phyloP scores from a whole-genome alignment of 2,329 filamentous ascomycete species.

The Trichoderma semiorbis region DNA sequence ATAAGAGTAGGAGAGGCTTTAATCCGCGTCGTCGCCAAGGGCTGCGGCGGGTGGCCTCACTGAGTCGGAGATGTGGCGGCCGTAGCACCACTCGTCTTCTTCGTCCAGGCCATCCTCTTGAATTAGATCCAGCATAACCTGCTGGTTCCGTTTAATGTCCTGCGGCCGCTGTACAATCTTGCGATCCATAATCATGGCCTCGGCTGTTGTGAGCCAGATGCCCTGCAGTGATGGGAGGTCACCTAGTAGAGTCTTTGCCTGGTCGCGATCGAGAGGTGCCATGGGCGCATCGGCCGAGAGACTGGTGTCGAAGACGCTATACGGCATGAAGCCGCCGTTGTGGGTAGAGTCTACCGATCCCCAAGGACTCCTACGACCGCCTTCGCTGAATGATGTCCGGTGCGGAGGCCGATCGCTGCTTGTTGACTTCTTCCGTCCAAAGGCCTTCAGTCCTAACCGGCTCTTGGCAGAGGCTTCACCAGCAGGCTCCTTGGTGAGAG shows the following conservation, averaged over 20 bases:
- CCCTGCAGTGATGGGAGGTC: slow-evolving; percentile 58
- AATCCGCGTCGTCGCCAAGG: slow-evolving; percentile 50
- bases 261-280: slow-evolving; percentile 49
- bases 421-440: slow-evolving; percentile 57
- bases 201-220: slow-evolving; percentile 61
- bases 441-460: slow-evolving; percentile 49
- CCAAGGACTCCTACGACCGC: slow-evolving; percentile 27
- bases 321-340: slow-evolving; percentile 32
- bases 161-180: slow-evolving; percentile 55
- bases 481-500: slow-evolving; percentile 43
- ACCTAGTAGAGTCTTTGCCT: slow-evolving; percentile 47
- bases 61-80: slow-evolving; percentile 51
- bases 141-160: slow-evolving; percentile 61
- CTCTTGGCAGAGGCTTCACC: slow-evolving; percentile 45
- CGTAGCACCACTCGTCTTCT: slow-evolving; percentile 62
- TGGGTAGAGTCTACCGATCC: slow-evolving; percentile 32
- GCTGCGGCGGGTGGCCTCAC: slow-evolving; percentile 49
- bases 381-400: slow-evolving; percentile 27
- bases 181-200: slow-evolving; percentile 58
- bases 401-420: slow-evolving; percentile 27
- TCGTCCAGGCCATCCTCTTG: slow-evolving; percentile 56
- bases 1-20: neutral
- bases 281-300: slow-evolving; percentile 61
- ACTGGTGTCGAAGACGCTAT: slow-evolving; percentile 56
- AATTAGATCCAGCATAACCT: slow-evolving; percentile 62